Evolutionary conservation across 2,329 filamentous ascomycete genomes (phyloP).

Genomic region (Graphilbum fragrans): DNA sequence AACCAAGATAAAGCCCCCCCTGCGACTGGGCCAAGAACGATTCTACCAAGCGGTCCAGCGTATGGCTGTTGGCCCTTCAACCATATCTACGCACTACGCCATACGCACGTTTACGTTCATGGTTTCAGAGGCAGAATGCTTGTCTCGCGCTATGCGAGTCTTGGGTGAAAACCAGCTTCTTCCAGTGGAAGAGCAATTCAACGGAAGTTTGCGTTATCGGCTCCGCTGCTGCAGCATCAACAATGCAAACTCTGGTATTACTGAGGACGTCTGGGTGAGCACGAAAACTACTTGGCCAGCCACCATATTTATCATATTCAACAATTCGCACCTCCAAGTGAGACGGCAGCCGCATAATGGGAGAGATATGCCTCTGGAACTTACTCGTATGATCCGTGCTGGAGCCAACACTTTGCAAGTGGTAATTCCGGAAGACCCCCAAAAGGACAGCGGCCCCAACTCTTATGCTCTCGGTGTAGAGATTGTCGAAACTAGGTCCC

Average conservation of each 20-base stretch:
- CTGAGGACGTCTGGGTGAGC: constrained; percentile 46
- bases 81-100: constrained; percentile 20
- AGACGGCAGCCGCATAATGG: constrained; percentile 61
- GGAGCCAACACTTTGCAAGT: too few relatives aligned
- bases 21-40: constrained; percentile 15
- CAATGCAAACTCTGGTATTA: constrained; percentile 11
- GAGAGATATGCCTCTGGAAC: constrained; percentile 63
- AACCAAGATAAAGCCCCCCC: not conserved
- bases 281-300: constrained; percentile 60
- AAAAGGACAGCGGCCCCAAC: too few relatives aligned
- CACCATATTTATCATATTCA: constrained; percentile 57
- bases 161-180: constrained; percentile 17
- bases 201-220: constrained; percentile 51
- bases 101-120: constrained; percentile 34
- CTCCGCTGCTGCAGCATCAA: constrained; percentile 46
- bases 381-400: constrained; percentile 50
- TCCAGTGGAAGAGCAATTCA: constrained; percentile 26
- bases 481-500: constrained; percentile 50
- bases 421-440: too few relatives aligned
- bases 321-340: constrained; percentile 41
- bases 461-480: constrained; percentile 71
- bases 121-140: constrained; percentile 23
- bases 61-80: constrained; percentile 40
- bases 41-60: constrained; percentile 46
- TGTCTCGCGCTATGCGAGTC: constrained; percentile 21